Evolutionary conservation across 1,284 basidiomycete species (phyloP), one percentile per base, ranked within the genome.

Genomic region (Erythrobasidium hasegawianum): DNA sequence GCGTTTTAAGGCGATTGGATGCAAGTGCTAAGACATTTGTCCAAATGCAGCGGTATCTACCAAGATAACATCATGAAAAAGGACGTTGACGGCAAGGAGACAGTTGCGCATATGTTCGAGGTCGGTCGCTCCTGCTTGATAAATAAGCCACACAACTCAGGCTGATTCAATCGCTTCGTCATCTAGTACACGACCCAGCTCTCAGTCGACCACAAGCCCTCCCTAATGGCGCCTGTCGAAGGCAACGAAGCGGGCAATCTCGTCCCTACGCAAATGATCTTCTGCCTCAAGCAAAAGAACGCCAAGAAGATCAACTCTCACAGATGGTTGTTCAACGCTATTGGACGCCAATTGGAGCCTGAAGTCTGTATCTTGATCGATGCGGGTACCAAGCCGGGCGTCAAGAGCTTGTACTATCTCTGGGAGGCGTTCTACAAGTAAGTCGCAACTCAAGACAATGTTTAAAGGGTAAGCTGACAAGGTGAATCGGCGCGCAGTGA

Each of bases 291-390:
- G 80, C 91, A 92, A 39, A 91, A 96, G 81, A 97, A 97, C 78
- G 87, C 92, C 75, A 96, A 96, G 82, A 96, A 96, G 81, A 95
- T 96, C 80, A 96, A 79, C 69, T 76, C 77, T 45, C 82, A 83
- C 71, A 86, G 95, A 57, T 98, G 95, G 95, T 82, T 98, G 33
- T 98, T 98, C 83, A 97, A 97, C 74, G 95, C 91, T 7, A 87
- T 98, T 61, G 94, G 92, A 0, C 84, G 82, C 70, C 88, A 90
- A 73, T 79, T 96, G 57, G 81, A 93, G 83, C 92, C 92, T 7
- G 89, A 95, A 73, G 86, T 88, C 45, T 94, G 91, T 77, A 88
- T 95, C 60, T 82, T 96, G 41, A 84, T 96, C 68, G 92, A 95
- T 76, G 93, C 91, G 1, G 93, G 93, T 73, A 98, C 95, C 1